A percentile compares a stretch with the other conserved stretches of the same genome.
Conservation (phyloP, 345 rosid genomes). For the Cardamine resedifolia region DNA sequence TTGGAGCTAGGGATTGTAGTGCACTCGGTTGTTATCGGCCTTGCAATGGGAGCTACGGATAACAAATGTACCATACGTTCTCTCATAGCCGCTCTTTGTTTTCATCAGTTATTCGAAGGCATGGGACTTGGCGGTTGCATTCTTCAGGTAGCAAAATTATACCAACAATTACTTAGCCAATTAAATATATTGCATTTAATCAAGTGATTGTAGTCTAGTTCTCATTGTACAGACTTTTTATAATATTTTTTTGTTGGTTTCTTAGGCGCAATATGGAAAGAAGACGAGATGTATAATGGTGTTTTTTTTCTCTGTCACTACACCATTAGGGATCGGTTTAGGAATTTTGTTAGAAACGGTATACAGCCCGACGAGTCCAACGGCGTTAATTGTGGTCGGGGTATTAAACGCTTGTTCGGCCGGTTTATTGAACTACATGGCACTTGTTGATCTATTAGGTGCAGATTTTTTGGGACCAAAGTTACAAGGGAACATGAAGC, state of each 20-base stretch:
- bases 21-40: constrained; percentile 36
- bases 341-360: constrained; percentile 43
- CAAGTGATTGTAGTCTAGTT: neutral
- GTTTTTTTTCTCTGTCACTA: constrained; percentile 48
- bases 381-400: constrained; percentile 46
- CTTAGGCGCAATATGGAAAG: constrained; percentile 43
- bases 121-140: constrained; percentile 36
- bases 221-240: neutral
- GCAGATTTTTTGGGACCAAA: constrained; percentile 50
- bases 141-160: constrained; percentile 14
- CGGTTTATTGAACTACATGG: constrained; percentile 47
- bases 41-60: constrained; percentile 36
- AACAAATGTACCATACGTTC: constrained; percentile 34
- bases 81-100: constrained; percentile 35
- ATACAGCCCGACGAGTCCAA: constrained; percentile 41
- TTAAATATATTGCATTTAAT: neutral
- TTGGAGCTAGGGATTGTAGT: constrained; percentile 39
- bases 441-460: constrained; percentile 47
- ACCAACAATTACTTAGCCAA: neutral
- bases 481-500: constrained; percentile 39
- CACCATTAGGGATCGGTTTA: constrained; percentile 46
- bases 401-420: constrained; percentile 40
- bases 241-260: neutral
- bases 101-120: constrained; percentile 36
- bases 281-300: constrained; percentile 36